Conservation (phyloP, 768 basidiomycete genomes). For the Psilocybe azurescens region DNA sequence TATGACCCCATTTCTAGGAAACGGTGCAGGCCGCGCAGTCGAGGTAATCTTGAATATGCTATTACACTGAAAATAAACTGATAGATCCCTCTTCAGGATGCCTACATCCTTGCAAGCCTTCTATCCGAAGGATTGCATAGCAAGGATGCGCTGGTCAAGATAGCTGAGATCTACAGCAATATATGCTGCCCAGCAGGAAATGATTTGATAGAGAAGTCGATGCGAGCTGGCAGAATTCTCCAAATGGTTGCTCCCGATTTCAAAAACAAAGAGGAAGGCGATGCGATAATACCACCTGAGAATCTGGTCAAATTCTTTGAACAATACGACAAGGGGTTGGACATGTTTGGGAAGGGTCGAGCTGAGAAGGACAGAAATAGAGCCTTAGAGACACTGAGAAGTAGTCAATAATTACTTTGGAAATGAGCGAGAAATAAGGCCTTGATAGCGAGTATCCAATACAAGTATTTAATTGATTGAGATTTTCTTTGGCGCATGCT, state of each 20-base stretch:
- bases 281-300: conserved; percentile 20
- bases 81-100: conserved; percentile 31
- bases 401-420: too few species aligned
- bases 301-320: conserved; percentile 25
- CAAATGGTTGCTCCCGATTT: conserved; percentile 32
- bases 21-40: conserved; percentile 36
- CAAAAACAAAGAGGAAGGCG: conserved; percentile 31
- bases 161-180: conserved; percentile 33
- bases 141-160: conserved; percentile 25
- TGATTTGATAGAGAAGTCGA: conserved; percentile 26
- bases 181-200: conserved; percentile 33
- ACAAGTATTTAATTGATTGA: conserved; percentile 25
- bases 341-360: conserved; percentile 32
- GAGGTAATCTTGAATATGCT: conserved; percentile 22
- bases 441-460: too few species aligned
- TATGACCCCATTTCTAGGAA: conserved; percentile 38
- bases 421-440: not conserved
- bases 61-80: too few species aligned
- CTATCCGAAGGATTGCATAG: conserved; percentile 18
- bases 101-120: conserved; percentile 39
- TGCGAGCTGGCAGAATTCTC: conserved; percentile 22
- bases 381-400: conserved; percentile 20
- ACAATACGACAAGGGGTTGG: conserved; percentile 26
- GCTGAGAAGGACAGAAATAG: conserved; percentile 29
- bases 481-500: conserved; percentile 32